Evolutionary conservation across 225 moss, liverwort and hornwort species (phyloP), one percentile per base, ranked within the genome.

Genomic region (Sphagnum contortum): DNA sequence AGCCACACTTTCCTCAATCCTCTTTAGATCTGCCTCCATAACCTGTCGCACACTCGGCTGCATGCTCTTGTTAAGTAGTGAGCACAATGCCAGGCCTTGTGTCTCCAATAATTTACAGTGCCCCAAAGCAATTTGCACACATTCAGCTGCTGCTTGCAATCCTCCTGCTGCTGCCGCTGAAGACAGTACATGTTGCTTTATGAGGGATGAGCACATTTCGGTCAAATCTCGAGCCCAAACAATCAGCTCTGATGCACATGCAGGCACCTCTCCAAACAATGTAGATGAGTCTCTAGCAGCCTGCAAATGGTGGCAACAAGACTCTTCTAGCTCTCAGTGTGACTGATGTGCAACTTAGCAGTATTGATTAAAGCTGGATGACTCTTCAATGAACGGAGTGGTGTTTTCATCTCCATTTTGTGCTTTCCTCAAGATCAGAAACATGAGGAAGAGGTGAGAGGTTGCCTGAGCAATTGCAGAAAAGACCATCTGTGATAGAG

Each of bases 1-100:
- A 73, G 95, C 88, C n/a, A 92, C 88, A 79, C 95, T 95, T 70
- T 95, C 95, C 63, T 92, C 88, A 67, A 95, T 95, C 78, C 92
- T 88, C 64, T 77, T 92, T 58, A 95, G 75, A 64, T 95, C 92
- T 62, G 95, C 95, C 75, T 88, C 90, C 80, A 95, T 73, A 66
- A 92, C 92, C 81, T 89, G 86, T 71, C 92, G 92, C 57, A 95
- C 92, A 81, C 95, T 92, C 46, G 95, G 92, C 54, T 92, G 82
- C 12, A 95, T 86, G 67, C 92, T 89, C 75, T 88, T 95, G 66
- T 88, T 84, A 5, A 95, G 84, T 48, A 87, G 79, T 61, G 92
- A 88, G 56, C 88, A 86, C 55, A 95, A 81, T 57, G 92, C 86
- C 64, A 95, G 69, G 59, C 95, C 95, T 76, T 92, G 92, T 8